A percentile compares a stretch with the other conserved stretches of the same genome.
Conservation (phyloP, 169 alveolate genomes). For the Eimeria praecox region DNA sequence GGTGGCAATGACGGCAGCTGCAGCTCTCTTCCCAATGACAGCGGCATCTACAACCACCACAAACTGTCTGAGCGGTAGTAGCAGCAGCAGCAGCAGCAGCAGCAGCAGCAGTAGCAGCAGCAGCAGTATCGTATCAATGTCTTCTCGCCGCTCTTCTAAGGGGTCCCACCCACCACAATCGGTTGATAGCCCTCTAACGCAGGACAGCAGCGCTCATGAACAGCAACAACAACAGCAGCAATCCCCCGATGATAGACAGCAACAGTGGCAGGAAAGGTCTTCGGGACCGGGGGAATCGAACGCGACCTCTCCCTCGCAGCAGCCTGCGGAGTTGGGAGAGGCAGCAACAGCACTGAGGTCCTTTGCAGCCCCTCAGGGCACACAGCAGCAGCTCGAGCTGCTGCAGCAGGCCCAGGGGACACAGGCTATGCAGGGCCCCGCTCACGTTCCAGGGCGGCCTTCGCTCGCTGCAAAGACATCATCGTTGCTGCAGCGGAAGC, state of each 20-base stretch:
- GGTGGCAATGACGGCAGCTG: slow-evolving; percentile 62
- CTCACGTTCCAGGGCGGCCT: slow-evolving; percentile 14
- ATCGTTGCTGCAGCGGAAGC: slow-evolving; percentile 71
- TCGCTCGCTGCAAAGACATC: slow-evolving; percentile 53
- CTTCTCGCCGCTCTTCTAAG: slow-evolving; percentile 30
- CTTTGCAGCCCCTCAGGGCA: slow-evolving; percentile 11
- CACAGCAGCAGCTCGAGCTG: slow-evolving; percentile 53
- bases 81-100: slow-evolving; percentile 31
- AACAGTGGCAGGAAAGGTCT: slow-evolving; percentile 39
- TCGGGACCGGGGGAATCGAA: background rate
- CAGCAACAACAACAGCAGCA: slow-evolving; percentile 26
- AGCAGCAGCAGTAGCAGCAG: no score
- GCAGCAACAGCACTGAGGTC: slow-evolving; percentile 11
- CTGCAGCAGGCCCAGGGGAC: slow-evolving; percentile 8
- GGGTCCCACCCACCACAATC: slow-evolving; percentile 37
- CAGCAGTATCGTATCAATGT: slow-evolving; percentile 17
- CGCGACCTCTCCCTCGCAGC: background rate
- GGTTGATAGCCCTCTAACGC: slow-evolving; percentile 21
- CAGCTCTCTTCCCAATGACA: slow-evolving; percentile 68
- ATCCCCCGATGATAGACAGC: background rate
- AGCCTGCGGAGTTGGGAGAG: slow-evolving; percentile 10
- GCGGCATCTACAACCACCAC: slow-evolving; percentile 13
- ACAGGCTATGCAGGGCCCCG: slow-evolving; percentile 6
- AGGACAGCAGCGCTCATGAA: slow-evolving; percentile 33
- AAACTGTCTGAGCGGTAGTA: slow-evolving; percentile 26